Conservation (phyloP, 2,329 filamentous ascomycete species). For the Microthyrium microscopicum region DNA sequence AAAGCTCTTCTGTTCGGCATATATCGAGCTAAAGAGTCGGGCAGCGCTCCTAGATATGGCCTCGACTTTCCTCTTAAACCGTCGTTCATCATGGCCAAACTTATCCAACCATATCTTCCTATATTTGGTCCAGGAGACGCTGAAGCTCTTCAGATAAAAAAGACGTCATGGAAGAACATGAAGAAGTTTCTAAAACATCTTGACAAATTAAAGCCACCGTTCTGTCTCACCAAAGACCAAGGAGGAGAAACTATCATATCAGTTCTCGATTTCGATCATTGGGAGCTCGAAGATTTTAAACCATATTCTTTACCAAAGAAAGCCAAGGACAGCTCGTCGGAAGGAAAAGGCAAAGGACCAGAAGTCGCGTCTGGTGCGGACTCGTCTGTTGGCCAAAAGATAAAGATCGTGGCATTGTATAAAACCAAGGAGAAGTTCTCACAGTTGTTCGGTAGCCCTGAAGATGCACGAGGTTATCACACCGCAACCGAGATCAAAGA, state of each 20-base stretch:
- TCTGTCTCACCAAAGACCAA: slow-evolving; percentile 48
- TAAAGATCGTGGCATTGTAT: slow-evolving; percentile 36
- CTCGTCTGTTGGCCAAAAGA: slow-evolving; percentile 28
- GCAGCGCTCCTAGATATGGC: slow-evolving; percentile 34
- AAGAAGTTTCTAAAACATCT: slow-evolving; percentile 54
- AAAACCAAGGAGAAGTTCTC: slow-evolving; percentile 40
- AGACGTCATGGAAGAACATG: slow-evolving; percentile 53
- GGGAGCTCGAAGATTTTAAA: slow-evolving; percentile 35
- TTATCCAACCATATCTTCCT: slow-evolving; percentile 51
- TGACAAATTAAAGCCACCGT: slow-evolving; percentile 51
- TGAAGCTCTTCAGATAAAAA: slow-evolving; percentile 48
- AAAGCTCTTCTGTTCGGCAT: slow-evolving; percentile 48
- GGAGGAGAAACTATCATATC: slow-evolving; percentile 46
- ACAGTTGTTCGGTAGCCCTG: slow-evolving; percentile 35
- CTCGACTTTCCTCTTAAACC: slow-evolving; percentile 46
- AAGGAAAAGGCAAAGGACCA: slow-evolving; percentile 21
- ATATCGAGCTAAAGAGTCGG: slow-evolving; percentile 40
- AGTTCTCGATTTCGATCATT: slow-evolving; percentile 47
- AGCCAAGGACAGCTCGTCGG: slow-evolving; percentile 15
- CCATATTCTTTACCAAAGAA: slow-evolving; percentile 47
- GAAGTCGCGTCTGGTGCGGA: slow-evolving; percentile 20
- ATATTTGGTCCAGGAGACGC: slow-evolving; percentile 37
- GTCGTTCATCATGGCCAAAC: slow-evolving; percentile 44
- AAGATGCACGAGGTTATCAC: slow-evolving; percentile 37
- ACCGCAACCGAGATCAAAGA: slow-evolving; percentile 42